Percentiles rank a stretch among this genome's conserved stretches.
These are phyloP conservation scores for Akanthomyces lecanii DNA, from an alignment of 2,329 filamentous ascomycete species.

Conservation along the genomic window DNA sequence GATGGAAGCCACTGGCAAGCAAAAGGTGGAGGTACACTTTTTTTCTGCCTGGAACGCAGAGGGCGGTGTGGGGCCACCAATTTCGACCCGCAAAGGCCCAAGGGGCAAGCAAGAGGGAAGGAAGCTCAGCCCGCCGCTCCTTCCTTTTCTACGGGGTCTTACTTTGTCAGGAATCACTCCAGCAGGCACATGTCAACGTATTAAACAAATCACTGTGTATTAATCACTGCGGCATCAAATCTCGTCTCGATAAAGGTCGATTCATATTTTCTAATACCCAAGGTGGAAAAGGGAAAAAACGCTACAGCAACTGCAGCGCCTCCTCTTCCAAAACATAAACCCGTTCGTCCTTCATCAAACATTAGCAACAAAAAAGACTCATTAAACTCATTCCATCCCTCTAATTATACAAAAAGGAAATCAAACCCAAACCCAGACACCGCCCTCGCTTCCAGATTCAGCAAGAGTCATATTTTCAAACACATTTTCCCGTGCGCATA, in stretches of 20 bases:
- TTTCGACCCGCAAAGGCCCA: background rate
- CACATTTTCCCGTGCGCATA: slow-evolving; percentile 7
- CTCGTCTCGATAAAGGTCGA: slow-evolving; percentile 20
- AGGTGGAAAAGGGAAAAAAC: slow-evolving; percentile 1
- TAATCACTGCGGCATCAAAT: background rate
- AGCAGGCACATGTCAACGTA: background rate
- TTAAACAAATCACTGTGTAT: background rate
- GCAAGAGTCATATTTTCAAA: slow-evolving; percentile 4
- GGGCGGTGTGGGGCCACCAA: slow-evolving; percentile 20
- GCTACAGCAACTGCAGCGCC: background rate
- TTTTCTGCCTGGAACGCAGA: slow-evolving; percentile 19
- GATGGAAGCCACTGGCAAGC: slow-evolving; percentile 17
- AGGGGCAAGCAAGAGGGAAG: slow-evolving; percentile 4
- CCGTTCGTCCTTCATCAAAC: slow-evolving; percentile 21
- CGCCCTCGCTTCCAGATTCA: slow-evolving; percentile 4
- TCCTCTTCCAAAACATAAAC: slow-evolving; percentile 19
- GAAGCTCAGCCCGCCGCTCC: background rate
- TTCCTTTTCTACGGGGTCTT: background rate
- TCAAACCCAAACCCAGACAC: slow-evolving; percentile 4
- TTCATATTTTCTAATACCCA: slow-evolving; percentile 23
- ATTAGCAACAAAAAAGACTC: slow-evolving; percentile 18
- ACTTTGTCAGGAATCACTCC: background rate
- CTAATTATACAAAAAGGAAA: slow-evolving; percentile 21
- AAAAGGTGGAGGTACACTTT: slow-evolving; percentile 21
- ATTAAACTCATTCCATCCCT: slow-evolving; percentile 14